phyloP scores from a whole-genome alignment of 805 yeast genomes.

The Yamadazyma akitaensis region DNA sequence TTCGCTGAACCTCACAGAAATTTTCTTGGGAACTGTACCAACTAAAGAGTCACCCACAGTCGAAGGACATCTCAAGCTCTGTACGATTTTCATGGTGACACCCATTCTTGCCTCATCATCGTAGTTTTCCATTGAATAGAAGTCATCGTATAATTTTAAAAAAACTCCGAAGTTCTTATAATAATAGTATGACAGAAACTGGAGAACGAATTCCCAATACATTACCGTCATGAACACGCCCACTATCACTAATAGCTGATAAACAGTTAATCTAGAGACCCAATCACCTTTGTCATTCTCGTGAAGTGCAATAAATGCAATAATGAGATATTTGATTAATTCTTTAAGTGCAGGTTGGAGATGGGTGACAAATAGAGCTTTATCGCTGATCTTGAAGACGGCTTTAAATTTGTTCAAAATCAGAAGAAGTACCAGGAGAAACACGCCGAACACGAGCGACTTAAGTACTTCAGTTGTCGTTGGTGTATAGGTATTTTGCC shows the following conservation, averaged over 20 bases:
- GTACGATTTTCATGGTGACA: slow-evolving; percentile 5
- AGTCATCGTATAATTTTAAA: slow-evolving; percentile 12
- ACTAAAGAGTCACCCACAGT: slow-evolving; percentile 8
- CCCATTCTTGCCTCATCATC: slow-evolving; percentile 11
- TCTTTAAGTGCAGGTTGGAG: slow-evolving; percentile 11
- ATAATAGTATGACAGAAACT: slow-evolving; percentile 11
- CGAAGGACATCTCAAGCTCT: slow-evolving; percentile 7
- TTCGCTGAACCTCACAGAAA: slow-evolving; percentile 1
- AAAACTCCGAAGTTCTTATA: slow-evolving; percentile 5
- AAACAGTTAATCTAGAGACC: slow-evolving; percentile 1
- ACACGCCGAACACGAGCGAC: slow-evolving; percentile 6
- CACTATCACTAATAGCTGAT: slow-evolving; percentile 6
- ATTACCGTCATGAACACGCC: slow-evolving; percentile 3
- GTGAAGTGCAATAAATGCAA: slow-evolving; percentile 12
- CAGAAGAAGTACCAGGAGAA: slow-evolving; percentile 6
- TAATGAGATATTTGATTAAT: slow-evolving; percentile 6
- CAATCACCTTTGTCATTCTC: slow-evolving; percentile 1
- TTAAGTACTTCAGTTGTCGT: slow-evolving; percentile 5
- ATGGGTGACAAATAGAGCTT: slow-evolving; percentile 7
- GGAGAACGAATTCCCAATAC: slow-evolving; percentile 1
- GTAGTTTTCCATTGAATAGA: slow-evolving; percentile 3
- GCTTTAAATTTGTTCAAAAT: slow-evolving; percentile 9
- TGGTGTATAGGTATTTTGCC: slow-evolving; percentile 5
- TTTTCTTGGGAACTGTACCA: slow-evolving; percentile 11
- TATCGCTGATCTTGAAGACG: slow-evolving; percentile 9